Conservation (phyloP, 129 eudicot species). For the Flaveria sonorensis region DNA sequence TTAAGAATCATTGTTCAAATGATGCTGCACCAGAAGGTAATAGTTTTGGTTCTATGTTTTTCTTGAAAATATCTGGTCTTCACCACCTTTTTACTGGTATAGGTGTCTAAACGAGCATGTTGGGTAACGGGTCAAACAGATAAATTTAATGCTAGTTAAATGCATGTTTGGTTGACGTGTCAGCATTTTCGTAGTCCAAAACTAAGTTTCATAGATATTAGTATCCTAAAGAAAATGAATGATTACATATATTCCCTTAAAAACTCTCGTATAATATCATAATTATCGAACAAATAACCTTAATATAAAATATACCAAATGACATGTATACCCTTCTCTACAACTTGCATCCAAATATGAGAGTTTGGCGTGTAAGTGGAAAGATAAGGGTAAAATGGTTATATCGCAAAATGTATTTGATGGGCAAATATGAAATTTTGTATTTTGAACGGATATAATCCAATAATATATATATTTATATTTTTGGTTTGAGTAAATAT, state of each 20-base stretch:
- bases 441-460: too few species aligned
- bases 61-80: neutral
- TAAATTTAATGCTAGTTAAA: neutral
- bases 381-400: neutral
- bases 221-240: neutral
- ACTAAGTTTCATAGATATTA: neutral
- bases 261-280: neutral
- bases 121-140: neutral
- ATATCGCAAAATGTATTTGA: neutral
- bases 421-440: neutral
- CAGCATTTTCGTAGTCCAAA: neutral
- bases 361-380: neutral
- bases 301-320: neutral
- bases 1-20: slow-evolving; percentile 91
- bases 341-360: neutral
- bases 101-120: neutral
- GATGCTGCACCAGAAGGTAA: slow-evolving; percentile 71
- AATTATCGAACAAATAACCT: neutral
- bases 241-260: neutral
- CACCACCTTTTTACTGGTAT: neutral
- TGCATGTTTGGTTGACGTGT: neutral
- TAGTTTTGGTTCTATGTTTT: slow-evolving; percentile 28
- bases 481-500: neutral
- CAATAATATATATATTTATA: too few species aligned
- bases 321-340: neutral